Percentiles rank a stretch among this genome's conserved stretches.
These are phyloP conservation scores for Escallonia rubra DNA, from an alignment of 129 eudicot genomes.

Conservation along the genomic window DNA sequence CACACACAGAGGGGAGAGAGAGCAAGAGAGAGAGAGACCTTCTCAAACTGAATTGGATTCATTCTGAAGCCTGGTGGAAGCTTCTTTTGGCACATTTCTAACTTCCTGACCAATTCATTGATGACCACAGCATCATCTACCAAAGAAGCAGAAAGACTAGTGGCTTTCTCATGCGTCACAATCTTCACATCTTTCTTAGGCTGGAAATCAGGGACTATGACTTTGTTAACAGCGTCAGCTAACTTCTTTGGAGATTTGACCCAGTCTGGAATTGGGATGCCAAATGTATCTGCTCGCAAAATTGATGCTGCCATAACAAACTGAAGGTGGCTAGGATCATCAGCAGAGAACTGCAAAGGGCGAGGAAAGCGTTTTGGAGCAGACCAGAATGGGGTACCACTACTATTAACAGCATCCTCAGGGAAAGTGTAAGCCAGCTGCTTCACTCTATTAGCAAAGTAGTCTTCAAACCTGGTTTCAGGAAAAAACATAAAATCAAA, in stretches of 20 bases:
- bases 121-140: slow-evolving; percentile 82
- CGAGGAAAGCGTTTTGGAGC: slow-evolving; percentile 93
- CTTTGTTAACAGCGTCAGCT: slow-evolving; percentile 68
- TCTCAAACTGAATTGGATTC: slow-evolving; percentile 95
- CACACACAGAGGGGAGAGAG: background rate
- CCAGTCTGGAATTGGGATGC: slow-evolving; percentile 85
- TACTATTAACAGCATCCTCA: slow-evolving; percentile 78
- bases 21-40: slow-evolving; percentile 44
- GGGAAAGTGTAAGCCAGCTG: slow-evolving; percentile 88
- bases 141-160: slow-evolving; percentile 64
- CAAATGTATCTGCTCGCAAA: slow-evolving; percentile 83
- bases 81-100: slow-evolving; percentile 44
- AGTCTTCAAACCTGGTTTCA: slow-evolving; percentile 76
- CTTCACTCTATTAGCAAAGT: slow-evolving; percentile 80
- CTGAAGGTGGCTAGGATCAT: slow-evolving; percentile 66
- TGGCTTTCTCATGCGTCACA: slow-evolving; percentile 88
- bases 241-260: slow-evolving; percentile 45
- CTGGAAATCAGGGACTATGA: slow-evolving; percentile 73
- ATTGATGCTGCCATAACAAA: slow-evolving; percentile 69
- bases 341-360: slow-evolving; percentile 58
- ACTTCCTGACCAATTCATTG: slow-evolving; percentile 45
- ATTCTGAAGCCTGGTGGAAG: slow-evolving; percentile 64
- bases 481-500: slow-evolving; percentile 3
- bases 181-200: slow-evolving; percentile 76
- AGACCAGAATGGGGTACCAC: slow-evolving; percentile 85